Base-by-base conservation (phyloP, 768 basidiomycete species). In the Tephrocybe sp. region DNA sequence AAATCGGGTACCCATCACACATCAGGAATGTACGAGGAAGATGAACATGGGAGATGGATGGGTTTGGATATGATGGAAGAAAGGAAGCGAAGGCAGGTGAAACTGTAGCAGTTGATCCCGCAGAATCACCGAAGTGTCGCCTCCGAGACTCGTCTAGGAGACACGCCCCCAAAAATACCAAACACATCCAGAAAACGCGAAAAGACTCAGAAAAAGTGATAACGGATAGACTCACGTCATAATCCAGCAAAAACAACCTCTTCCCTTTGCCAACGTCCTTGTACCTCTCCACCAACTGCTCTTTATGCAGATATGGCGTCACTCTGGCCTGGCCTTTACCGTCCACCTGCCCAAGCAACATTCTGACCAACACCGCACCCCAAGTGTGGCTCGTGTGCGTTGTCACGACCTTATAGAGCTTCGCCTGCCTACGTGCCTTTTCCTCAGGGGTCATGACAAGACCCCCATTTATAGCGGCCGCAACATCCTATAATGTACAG, bases 311-410 rank as follows among this genome's bases (percentile, higher is more conserved):
- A 49, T 85, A 86, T 0, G 96, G 96, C 26, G 93, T 98, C 61
- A 85, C 80, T 43, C 89, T 79, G 2, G 93, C 88, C 39, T 85
- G 83, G 45, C 87, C 86, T 66, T 89, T 83, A 33, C 82, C 75
- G 30, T 85, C 84, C 57, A 97, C 79, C 63, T 90, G 88, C 39
- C 83, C 81, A 41, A 98, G 77, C 8, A 98, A 78, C 79, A 92
- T 87, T 76, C 92, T 89, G 57, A 89, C 82, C 43, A 98, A 79
- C 13, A 90, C 83, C 14, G 89, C 84, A 11, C 93, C 94, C 96
- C 96, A 98, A 22, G 89, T 88, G 55, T 92, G 89, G 13, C 87
- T 88, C 0, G 96, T 98, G 64, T 98, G 94, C 31, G 89, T 92
- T 13, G 87, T 87, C 49, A 97, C 93, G 49, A 87, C 82, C 56